Percentiles rank a stretch among this genome's conserved stretches.
These are phyloP conservation scores for Flaveria brownii DNA, from an alignment of 129 eudicot species.

Conservation along the genomic window DNA sequence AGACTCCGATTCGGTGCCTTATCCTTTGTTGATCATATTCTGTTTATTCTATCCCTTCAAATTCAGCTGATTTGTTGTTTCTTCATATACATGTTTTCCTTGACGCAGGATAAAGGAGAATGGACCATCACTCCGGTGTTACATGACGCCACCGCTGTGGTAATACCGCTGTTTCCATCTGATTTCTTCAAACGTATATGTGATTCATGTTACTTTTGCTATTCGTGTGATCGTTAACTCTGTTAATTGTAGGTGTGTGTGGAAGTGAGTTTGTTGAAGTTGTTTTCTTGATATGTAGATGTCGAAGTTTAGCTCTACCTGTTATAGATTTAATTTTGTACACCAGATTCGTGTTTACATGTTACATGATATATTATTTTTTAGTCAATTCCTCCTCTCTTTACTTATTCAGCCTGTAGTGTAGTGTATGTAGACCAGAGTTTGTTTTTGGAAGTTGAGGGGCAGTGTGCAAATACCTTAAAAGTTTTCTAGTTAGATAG, in stretches of 20 bases:
- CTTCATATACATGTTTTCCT: conserved; percentile 7
- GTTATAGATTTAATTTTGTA: neutral
- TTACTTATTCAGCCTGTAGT: neutral
- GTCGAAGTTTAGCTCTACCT: neutral
- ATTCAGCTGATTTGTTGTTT: conserved; percentile 5
- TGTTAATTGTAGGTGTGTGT: neutral
- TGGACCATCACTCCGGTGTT: conserved; percentile 74
- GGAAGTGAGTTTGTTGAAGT: neutral
- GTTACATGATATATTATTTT: neutral
- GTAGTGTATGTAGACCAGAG: neutral
- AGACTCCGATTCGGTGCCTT: conserved; percentile 47
- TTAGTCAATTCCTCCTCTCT: neutral
- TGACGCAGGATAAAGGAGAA: conserved; percentile 55
- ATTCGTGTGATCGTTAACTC: neutral
- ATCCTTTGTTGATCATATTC: neutral
- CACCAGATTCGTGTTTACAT: conserved; percentile 1
- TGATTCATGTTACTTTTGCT: neutral
- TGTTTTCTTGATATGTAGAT: neutral
- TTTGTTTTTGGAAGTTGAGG: neutral
- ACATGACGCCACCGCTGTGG: conserved; percentile 87
- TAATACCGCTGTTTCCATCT: conserved; percentile 23
- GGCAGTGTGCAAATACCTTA: neutral
- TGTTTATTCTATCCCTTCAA: neutral
- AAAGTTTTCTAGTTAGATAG: conserved; percentile 2
- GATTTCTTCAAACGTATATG: neutral